These are phyloP conservation scores for Dryadomyces quercivorus DNA, from an alignment of 2,329 filamentous ascomycete species.

Conservation along the genomic window DNA sequence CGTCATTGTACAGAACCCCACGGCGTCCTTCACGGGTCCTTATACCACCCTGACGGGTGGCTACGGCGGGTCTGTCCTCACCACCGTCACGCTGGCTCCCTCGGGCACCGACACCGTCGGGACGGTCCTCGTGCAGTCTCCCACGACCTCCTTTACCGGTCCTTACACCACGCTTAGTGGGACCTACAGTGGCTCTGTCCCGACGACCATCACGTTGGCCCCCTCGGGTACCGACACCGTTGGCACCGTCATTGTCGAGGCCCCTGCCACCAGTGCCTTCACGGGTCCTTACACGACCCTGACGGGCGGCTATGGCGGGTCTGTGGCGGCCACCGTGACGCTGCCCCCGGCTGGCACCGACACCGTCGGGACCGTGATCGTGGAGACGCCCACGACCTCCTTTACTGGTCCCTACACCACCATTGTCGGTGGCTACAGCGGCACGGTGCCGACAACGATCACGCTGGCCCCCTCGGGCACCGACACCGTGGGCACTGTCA, in stretches of 20 bases:
- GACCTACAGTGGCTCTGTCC: neutral
- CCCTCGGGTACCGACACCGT: slow-evolving; percentile 37
- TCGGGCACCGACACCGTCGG: slow-evolving; percentile 2
- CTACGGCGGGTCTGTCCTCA: slow-evolving; percentile 3
- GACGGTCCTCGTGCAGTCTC: neutral
- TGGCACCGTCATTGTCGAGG: slow-evolving; percentile 1
- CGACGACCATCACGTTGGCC: slow-evolving; percentile 1
- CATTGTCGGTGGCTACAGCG: slow-evolving; percentile 3
- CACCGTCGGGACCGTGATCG: slow-evolving; percentile 2
- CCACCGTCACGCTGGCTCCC: slow-evolving; percentile 7
- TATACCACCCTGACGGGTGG: slow-evolving; percentile 7
- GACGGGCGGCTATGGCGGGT: neutral
- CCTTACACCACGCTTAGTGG: slow-evolving; percentile 5
- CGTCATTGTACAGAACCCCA: neutral
- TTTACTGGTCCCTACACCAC: neutral
- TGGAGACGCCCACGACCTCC: neutral
- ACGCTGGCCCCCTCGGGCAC: slow-evolving; percentile 9
- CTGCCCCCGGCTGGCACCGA: slow-evolving; percentile 3
- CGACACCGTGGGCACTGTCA: neutral
- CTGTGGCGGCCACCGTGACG: no score
- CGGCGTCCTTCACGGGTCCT: slow-evolving; percentile 2
- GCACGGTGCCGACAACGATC: slow-evolving; percentile 7
- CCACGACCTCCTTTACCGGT: neutral
- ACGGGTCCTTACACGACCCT: slow-evolving; percentile 1
- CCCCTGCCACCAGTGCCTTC: neutral